phyloP scores from a whole-genome alignment of 208 protist species.

The Trypanosoma avium region DNA sequence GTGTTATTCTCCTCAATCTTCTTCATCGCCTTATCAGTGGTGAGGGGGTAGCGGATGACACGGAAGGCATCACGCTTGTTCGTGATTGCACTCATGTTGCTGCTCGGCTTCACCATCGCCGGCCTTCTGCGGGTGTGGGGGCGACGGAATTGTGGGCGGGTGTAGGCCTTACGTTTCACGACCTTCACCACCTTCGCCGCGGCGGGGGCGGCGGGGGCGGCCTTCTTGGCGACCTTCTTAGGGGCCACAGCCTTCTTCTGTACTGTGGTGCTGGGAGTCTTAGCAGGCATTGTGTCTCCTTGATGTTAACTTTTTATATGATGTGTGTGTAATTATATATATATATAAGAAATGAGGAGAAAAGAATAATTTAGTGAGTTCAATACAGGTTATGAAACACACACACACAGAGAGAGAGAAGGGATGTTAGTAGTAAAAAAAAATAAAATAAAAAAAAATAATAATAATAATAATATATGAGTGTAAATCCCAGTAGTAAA shows the following conservation, averaged over 20 bases:
- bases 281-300: slow-evolving; percentile 58
- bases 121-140: slow-evolving; percentile 94
- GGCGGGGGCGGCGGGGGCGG: slow-evolving; percentile 15
- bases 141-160: slow-evolving; percentile 95
- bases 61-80: slow-evolving; percentile 87
- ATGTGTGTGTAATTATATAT: not conserved
- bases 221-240: slow-evolving; percentile 29
- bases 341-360: slow-evolving; percentile 18
- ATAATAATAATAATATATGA: too few species aligned
- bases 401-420: too few species aligned
- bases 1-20: slow-evolving; percentile 99
- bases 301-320: not conserved
- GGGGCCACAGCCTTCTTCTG: slow-evolving; percentile 12
- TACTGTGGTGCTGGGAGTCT: slow-evolving; percentile 28
- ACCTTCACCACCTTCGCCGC: slow-evolving; percentile 88
- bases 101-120: slow-evolving; percentile 90
- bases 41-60: slow-evolving; percentile 97
- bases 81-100: slow-evolving; percentile 81
- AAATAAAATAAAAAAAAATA: too few species aligned
- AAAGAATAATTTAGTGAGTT: slow-evolving; percentile 2
- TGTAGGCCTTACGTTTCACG: slow-evolving; percentile 94
- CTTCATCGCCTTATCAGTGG: slow-evolving; percentile 99
- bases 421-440: too few species aligned
- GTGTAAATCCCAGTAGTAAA: too few species aligned
- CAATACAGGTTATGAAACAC: too few species aligned